Evolutionary conservation across 805 yeast species (phyloP).

Genomic region (Candida vartiovaarae): DNA sequence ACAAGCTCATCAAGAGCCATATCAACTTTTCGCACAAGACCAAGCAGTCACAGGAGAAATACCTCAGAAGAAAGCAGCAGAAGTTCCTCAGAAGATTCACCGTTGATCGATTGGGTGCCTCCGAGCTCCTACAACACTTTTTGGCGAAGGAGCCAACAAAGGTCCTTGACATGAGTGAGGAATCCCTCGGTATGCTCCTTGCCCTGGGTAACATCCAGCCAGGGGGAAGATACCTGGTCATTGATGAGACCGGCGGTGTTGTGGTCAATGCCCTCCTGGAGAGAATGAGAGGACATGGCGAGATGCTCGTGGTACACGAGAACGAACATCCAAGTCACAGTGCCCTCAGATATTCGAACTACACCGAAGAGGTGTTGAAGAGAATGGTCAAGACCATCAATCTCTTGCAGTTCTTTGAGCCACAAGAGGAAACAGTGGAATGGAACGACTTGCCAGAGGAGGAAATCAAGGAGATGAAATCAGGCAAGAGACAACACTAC

Average conservation of each 20-base stretch:
- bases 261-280: slow-evolving; percentile 80
- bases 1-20: slow-evolving; percentile 76
- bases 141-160: slow-evolving; percentile 60
- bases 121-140: slow-evolving; percentile 65
- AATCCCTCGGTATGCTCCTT: slow-evolving; percentile 70
- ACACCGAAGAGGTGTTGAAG: slow-evolving; percentile 42
- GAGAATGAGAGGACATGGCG: slow-evolving; percentile 71
- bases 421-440: slow-evolving; percentile 47
- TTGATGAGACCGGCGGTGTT: slow-evolving; percentile 96
- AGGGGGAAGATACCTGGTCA: slow-evolving; percentile 80
- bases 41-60: slow-evolving; percentile 83
- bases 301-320: slow-evolving; percentile 75
- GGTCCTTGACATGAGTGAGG: slow-evolving; percentile 78
- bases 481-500: slow-evolving; percentile 59
- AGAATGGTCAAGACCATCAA: slow-evolving; percentile 63
- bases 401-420: slow-evolving; percentile 76
- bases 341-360: slow-evolving; percentile 60
- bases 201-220: slow-evolving; percentile 78
- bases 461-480: slow-evolving; percentile 47
- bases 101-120: slow-evolving; percentile 66
- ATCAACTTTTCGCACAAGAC: slow-evolving; percentile 86
- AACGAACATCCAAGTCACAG: slow-evolving; percentile 87
- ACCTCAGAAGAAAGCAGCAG: slow-evolving; percentile 83
- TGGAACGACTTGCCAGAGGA: slow-evolving; percentile 42
- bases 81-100: slow-evolving; percentile 84